phyloP scores from a whole-genome alignment of 768 basidiomycete genomes.

The Tulasnella sp. region DNA sequence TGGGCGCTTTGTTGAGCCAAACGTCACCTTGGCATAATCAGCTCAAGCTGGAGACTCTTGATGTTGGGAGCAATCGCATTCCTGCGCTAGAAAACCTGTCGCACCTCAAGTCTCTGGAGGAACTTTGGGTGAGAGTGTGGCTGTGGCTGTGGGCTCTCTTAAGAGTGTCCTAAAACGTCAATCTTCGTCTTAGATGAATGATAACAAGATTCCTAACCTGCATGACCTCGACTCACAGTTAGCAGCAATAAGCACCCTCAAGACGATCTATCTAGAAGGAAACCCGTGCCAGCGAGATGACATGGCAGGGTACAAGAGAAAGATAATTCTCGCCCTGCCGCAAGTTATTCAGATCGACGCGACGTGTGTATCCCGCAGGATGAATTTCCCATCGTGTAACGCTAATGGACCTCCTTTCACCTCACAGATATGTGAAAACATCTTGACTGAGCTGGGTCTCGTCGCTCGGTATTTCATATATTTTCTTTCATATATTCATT shows the following conservation, averaged over 20 bases:
- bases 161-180: too few species aligned
- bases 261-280: constrained; percentile 88
- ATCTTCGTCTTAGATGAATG: constrained; percentile 63
- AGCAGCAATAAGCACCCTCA: constrained; percentile 44
- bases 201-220: constrained; percentile 72
- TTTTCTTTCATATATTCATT: too few species aligned
- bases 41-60: constrained; percentile 69
- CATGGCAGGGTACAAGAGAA: constrained; percentile 69
- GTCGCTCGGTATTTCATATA: too few species aligned
- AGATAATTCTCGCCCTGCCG: constrained; percentile 78
- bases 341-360: constrained; percentile 93
- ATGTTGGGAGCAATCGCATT: constrained; percentile 80
- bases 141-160: too few species aligned
- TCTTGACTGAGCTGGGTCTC: too few species aligned
- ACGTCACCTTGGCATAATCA: constrained; percentile 20
- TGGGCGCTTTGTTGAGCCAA: not conserved
- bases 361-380: constrained; percentile 55
- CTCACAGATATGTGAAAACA: too few species aligned
- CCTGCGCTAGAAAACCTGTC: constrained; percentile 67
- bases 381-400: not conserved
- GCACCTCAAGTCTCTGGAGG: constrained; percentile 67
- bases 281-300: constrained; percentile 85
- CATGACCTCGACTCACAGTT: constrained; percentile 58
- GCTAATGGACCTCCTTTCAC: too few species aligned
- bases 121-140: constrained; percentile 69